Evolutionary conservation across 176 grass and related monocot species (phyloP).

Genomic region (Juncus inflexus): DNA sequence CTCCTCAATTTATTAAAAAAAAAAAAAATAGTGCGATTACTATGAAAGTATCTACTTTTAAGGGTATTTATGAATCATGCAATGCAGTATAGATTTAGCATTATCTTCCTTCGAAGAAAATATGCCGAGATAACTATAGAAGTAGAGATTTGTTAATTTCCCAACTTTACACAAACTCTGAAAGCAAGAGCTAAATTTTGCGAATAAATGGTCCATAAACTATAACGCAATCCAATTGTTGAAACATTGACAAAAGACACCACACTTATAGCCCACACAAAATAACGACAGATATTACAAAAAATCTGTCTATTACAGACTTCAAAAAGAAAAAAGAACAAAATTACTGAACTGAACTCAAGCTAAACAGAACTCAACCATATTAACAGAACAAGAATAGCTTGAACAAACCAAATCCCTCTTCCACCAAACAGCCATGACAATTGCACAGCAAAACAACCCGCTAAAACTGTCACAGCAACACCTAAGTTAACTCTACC

Average conservation of each 20-base stretch:
- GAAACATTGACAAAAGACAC: slow-evolving; percentile 4
- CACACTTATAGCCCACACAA: slow-evolving; percentile 9
- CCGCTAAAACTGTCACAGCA: slow-evolving; percentile 8
- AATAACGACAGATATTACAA: slow-evolving; percentile 27
- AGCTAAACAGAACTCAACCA: slow-evolving; percentile 15
- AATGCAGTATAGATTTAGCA: no score
- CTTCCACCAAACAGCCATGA: slow-evolving; percentile 8
- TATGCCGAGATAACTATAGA: no score
- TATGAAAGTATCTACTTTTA: no score
- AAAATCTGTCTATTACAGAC: slow-evolving; percentile 20
- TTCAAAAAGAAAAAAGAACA: slow-evolving; percentile 4
- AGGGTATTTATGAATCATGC: no score
- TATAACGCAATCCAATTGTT: neutral
- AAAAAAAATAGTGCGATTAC: no score
- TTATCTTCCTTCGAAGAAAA: no score
- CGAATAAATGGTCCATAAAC: no score
- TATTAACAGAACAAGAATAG: slow-evolving; percentile 28
- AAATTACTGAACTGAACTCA: slow-evolving; percentile 8
- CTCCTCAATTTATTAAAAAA: no score
- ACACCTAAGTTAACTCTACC: slow-evolving; percentile 27
- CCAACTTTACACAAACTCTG: no score
- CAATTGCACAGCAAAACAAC: slow-evolving; percentile 22
- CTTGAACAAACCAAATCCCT: slow-evolving; percentile 6
- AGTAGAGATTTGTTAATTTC: no score
- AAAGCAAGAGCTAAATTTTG: no score